phyloP scores from a whole-genome alignment of 2,329 filamentous ascomycete genomes.

The Magnaporthiopsis rhizophila region DNA sequence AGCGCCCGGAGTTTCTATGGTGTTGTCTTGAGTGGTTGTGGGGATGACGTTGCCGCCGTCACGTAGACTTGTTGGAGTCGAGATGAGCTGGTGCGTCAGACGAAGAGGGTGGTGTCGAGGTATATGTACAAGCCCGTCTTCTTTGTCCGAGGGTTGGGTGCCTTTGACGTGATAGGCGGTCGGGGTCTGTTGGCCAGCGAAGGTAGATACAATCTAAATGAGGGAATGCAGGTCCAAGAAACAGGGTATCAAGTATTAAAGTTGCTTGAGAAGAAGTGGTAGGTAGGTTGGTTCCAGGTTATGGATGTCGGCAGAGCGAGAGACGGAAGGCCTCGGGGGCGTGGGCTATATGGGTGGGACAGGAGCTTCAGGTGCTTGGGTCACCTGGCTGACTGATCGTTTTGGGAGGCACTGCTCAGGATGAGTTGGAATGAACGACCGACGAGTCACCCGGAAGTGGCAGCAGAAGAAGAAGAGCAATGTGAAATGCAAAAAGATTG shows the following conservation, averaged over 20 bases:
- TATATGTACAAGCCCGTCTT: background rate
- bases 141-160: background rate
- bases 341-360: background rate
- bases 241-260: background rate
- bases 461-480: background rate
- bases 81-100: background rate
- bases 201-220: slow-evolving; percentile 1
- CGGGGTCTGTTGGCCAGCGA: background rate
- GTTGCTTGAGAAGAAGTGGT: background rate
- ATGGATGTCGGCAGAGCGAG: background rate
- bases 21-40: background rate
- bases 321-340: background rate
- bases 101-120: too few relatives aligned
- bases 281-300: background rate
- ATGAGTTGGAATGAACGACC: background rate
- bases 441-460: background rate
- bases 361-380: background rate
- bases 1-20: background rate
- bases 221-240: too few relatives aligned
- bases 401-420: background rate
- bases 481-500: background rate
- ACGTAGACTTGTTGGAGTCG: background rate
- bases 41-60: background rate
- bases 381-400: background rate
- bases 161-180: background rate